Evolutionary conservation across 2,329 filamentous ascomycete genomes (phyloP).

Genomic region (Neofusicoccum laricinum): DNA sequence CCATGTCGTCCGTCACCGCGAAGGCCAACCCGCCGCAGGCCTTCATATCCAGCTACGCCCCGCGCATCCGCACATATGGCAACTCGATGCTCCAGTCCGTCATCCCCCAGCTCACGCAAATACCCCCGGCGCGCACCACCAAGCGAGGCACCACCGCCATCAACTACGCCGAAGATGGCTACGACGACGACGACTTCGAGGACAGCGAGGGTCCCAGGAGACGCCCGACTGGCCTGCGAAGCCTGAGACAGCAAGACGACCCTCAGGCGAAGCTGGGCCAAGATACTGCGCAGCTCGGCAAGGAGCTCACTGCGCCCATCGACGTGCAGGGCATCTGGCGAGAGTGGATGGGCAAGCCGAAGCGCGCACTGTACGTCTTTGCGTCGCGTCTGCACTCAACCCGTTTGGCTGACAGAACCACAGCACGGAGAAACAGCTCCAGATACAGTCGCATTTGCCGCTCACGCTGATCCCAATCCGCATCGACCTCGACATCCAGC

Average conservation of each 20-base stretch:
- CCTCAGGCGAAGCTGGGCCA: conserved; percentile 61
- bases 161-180: conserved; percentile 97
- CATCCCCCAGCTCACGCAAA: conserved; percentile 66
- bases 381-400: conserved; percentile 14
- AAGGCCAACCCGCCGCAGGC: conserved; percentile 67
- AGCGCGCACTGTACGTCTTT: conserved; percentile 47
- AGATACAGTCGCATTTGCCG: conserved; percentile 71
- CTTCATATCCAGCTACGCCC: conserved; percentile 87
- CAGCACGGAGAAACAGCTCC: conserved; percentile 58
- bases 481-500: conserved; percentile 87
- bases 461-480: conserved; percentile 92
- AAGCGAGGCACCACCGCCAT: conserved; percentile 95
- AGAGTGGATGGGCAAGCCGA: conserved; percentile 86
- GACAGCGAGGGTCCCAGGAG: conserved; percentile 65
- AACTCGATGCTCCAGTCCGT: conserved; percentile 89
- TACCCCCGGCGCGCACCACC: conserved; percentile 76
- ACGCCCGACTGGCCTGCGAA: conserved; percentile 76
- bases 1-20: conserved; percentile 39
- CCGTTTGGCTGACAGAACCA: neutral
- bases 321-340: conserved; percentile 88
- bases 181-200: conserved; percentile 78
- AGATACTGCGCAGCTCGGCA: conserved; percentile 73
- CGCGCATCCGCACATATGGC: conserved; percentile 82
- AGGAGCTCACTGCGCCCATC: conserved; percentile 75
- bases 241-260: conserved; percentile 66